phyloP scores from a whole-genome alignment of 768 basidiomycete species.

The Suillus cothurnatus region DNA sequence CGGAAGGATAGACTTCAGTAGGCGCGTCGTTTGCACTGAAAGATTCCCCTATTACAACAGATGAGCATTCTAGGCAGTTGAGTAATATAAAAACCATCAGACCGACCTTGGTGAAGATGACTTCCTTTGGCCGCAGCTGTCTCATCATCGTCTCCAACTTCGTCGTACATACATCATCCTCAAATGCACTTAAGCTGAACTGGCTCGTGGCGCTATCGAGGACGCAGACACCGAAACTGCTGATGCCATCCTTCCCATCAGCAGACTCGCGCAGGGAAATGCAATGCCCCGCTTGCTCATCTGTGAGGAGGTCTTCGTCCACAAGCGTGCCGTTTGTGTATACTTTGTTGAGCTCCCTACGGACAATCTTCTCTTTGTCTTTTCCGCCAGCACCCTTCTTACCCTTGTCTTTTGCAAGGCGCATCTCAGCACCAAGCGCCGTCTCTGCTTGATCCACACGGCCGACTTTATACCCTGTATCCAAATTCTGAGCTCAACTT shows the following conservation, averaged over 20 bases:
- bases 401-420: slow-evolving; percentile 65
- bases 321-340: slow-evolving; percentile 96
- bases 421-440: slow-evolving; percentile 96
- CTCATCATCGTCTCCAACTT: slow-evolving; percentile 92
- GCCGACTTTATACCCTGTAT: slow-evolving; percentile 86
- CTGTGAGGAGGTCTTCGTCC: slow-evolving; percentile 83
- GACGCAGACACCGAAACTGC: slow-evolving; percentile 85
- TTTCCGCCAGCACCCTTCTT: slow-evolving; percentile 48
- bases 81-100: neutral
- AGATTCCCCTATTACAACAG: slow-evolving; percentile 68
- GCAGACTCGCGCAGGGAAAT: slow-evolving; percentile 77
- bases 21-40: slow-evolving; percentile 77
- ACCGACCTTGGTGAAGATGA: slow-evolving; percentile 85
- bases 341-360: slow-evolving; percentile 91
- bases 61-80: neutral
- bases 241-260: slow-evolving; percentile 36
- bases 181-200: slow-evolving; percentile 87
- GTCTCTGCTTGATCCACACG: slow-evolving; percentile 98
- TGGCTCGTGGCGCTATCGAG: slow-evolving; percentile 95
- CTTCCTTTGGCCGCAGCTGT: slow-evolving; percentile 87
- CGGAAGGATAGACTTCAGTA: slow-evolving; percentile 82
- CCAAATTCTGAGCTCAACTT: neutral
- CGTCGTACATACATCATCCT: slow-evolving; percentile 92
- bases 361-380: slow-evolving; percentile 84
- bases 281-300: slow-evolving; percentile 96